Evolutionary conservation across 371 early-diverging fungal species (phyloP), one percentile per base, ranked within the genome.

Genomic region (Blyttiomyces sp.): DNA sequence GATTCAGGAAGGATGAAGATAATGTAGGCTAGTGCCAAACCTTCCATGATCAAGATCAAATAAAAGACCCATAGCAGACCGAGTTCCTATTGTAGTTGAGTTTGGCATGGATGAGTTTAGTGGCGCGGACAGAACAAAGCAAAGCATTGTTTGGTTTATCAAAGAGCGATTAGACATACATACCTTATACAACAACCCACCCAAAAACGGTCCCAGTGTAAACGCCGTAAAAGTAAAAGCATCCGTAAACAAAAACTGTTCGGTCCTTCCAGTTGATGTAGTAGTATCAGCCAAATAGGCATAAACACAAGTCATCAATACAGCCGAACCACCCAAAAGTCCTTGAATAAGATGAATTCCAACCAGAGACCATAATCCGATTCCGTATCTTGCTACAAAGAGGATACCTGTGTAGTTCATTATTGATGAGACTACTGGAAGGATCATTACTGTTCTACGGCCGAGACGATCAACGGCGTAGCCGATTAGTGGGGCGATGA

Each of bases 271-370:
- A 9, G 43, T 35, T 3, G 56, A 24, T 1, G 30, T n/a, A 11
- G 53, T 57, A 3, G 57, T 52, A 44, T 72, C 72, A 16, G 66
- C 69, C 39, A 72, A 26, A 43, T 62, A 72, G 0, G 66, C 51
- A 44, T 58, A 70, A 1, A 50, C 53, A 23, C 57, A 54, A 9
- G 60, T 60, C 0, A 46, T 24, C 3, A 66, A 23, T 19, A 49
- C 51, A 7, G 55, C 26, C 27, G 17, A 45, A 11, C 60, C 60
- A 17, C 72, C 72, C 50, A 65, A 32, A 42, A 57, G 35, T 0
- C 72, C 72, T 42, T 65, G 64, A 11, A 66, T 4, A n/a, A 65
- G 4, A 44, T 69, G 59, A 11, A 52, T 61, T 3, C 51, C 31
- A 5, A 69, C 49, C n/a, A 72, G 52, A n/a, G 58, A 21, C 66